Evolutionary conservation across 305 asterid genomes (phyloP).

Genomic region (Solanum hybrid): DNA sequence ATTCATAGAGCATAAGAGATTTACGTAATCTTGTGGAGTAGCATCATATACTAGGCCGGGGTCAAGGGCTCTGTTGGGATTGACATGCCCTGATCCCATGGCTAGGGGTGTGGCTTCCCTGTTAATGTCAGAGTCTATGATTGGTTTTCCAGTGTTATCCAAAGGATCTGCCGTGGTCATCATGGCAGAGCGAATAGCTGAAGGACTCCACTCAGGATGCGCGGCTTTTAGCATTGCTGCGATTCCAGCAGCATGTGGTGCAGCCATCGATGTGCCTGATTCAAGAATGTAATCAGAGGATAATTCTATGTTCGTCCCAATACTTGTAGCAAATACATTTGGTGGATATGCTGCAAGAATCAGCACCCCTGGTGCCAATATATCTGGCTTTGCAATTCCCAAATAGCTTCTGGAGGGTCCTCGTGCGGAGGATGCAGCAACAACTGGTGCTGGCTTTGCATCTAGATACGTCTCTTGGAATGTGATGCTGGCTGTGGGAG

Average conservation of each 20-base stretch:
- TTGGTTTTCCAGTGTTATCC: constrained; percentile 10
- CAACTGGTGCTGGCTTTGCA: constrained; percentile 6
- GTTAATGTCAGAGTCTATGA: constrained; percentile 5
- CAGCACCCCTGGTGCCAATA: neutral
- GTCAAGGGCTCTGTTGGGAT: constrained; percentile 16
- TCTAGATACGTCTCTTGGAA: constrained; percentile 4
- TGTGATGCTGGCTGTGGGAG: neutral
- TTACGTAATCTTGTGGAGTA: constrained; percentile 12
- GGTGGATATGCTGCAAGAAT: constrained; percentile 12
- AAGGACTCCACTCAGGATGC: constrained; percentile 18
- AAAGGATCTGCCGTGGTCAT: constrained; percentile 10
- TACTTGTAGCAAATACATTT: neutral
- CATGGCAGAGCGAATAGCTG: constrained; percentile 16
- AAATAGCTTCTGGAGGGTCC: constrained; percentile 2
- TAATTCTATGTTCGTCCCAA: neutral
- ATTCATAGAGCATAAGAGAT: constrained; percentile 12
- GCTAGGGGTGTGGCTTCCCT: constrained; percentile 10
- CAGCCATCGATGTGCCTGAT: constrained; percentile 19
- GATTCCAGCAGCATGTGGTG: constrained; percentile 15
- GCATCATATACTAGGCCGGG: constrained; percentile 22
- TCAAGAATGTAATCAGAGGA: neutral
- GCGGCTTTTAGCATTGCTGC: constrained; percentile 18
- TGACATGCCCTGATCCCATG: constrained; percentile 15
- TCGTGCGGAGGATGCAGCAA: neutral
- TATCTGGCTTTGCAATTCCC: neutral